These are phyloP conservation scores for Salix caprea DNA, from an alignment of 345 rosid species.

Conservation along the genomic window DNA sequence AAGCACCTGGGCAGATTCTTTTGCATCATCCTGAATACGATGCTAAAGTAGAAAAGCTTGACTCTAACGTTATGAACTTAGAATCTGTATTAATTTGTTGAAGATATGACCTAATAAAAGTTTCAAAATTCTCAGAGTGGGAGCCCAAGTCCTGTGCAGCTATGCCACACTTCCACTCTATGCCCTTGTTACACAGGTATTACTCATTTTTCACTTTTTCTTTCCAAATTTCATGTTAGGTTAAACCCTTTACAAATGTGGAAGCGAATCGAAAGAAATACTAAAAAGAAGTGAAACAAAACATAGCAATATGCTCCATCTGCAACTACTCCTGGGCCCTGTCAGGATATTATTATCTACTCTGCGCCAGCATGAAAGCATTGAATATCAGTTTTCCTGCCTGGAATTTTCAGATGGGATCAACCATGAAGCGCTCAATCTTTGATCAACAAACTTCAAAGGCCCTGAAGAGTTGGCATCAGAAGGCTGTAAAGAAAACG, in stretches of 20 bases:
- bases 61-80: not conserved
- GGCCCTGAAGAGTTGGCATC: constrained; percentile 83
- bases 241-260: no score
- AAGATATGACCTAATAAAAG: not conserved
- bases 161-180: constrained; percentile 94
- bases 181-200: constrained; percentile 96
- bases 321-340: not conserved
- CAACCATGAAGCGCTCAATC: constrained; percentile 88
- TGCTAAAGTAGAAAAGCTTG: no score
- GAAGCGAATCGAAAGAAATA: not conserved
- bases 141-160: constrained; percentile 77
- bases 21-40: no score
- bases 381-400: not conserved
- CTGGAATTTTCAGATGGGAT: constrained; percentile 71
- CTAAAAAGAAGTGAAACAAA: no score
- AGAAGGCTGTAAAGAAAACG: constrained; percentile 52
- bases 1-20: no score
- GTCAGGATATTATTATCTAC: no score
- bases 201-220: not conserved
- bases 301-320: no score
- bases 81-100: not conserved
- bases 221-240: not conserved
- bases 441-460: constrained; percentile 86
- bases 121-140: constrained; percentile 40
- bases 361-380: not conserved